phyloP scores from a whole-genome alignment of 257 asterid genomes.

The Capsicum chinense region DNA sequence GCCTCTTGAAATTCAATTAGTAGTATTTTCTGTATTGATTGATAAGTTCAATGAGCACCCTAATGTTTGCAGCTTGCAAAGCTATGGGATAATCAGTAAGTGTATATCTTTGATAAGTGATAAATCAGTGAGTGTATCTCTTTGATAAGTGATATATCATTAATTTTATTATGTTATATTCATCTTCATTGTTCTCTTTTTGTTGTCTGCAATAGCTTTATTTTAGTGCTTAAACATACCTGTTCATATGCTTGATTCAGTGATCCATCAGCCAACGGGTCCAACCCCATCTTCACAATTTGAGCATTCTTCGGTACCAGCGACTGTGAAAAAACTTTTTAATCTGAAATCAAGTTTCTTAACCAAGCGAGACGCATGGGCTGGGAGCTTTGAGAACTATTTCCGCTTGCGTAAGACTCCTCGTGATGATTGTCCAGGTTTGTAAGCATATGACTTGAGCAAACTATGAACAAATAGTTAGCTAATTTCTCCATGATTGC shows the following conservation, averaged over 20 bases:
- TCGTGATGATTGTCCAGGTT: slow-evolving; percentile 96
- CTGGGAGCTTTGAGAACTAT: slow-evolving; percentile 88
- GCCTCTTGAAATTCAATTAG: not conserved
- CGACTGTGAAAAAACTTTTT: slow-evolving; percentile 90
- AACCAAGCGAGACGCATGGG: slow-evolving; percentile 98
- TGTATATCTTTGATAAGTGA: not conserved
- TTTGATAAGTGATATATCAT: not conserved
- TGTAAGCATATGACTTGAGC: not conserved
- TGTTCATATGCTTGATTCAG: slow-evolving; percentile 50
- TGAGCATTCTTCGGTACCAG: slow-evolving; percentile 95
- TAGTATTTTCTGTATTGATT: not conserved
- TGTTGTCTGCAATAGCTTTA: not conserved
- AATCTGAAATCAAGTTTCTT: slow-evolving; percentile 79
- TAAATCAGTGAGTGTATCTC: not conserved
- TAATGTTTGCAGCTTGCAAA: not conserved
- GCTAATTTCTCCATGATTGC: not conserved
- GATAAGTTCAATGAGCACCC: slow-evolving; percentile 16
- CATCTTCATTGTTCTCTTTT: not conserved
- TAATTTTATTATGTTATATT: not conserved
- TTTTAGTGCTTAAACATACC: not conserved
- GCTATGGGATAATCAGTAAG: not conserved
- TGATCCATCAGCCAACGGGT: slow-evolving; percentile 85
- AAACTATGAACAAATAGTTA: slow-evolving; percentile 14
- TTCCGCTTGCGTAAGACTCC: slow-evolving; percentile 74
- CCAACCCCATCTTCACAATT: slow-evolving; percentile 85